Base-by-base conservation (phyloP, 2,329 filamentous ascomycete species). In the Pseudogymnoascus sp. region DNA sequence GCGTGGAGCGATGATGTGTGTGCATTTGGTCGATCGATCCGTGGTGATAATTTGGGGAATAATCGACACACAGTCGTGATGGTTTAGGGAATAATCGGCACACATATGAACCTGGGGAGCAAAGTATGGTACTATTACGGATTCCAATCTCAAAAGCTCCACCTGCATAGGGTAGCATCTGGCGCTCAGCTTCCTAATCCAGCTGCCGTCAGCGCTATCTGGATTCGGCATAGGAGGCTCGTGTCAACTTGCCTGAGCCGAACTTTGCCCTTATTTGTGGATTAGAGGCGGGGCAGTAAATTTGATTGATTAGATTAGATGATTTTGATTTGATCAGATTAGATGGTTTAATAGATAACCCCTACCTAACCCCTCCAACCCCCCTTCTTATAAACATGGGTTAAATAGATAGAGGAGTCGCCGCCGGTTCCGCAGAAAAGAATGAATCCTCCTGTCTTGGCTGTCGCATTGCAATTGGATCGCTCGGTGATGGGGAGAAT, bases 321-420 rank as follows among this genome's bases (percentile, higher is more conserved):
- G 44, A 33, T 54, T 31, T 54, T 17, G 44, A 54, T 54, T 54
- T 54, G 44, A 54, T 54, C 44, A 54, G 44, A 54, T 54, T 54
- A 54, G 44, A 54, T 54, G 17, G 17, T 17, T 17, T 17, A 17
- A 17, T 11, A 33, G 9, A 15, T 3, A 15, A 17, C 26, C 44
- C 44, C 13, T 26, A 15, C 41, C 8, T 13, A 9, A 6, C 26
- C 15, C 44, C 44, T 54, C 24, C n/a, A 37, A n/a, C 0, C 26
- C 44, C 44, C 44, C 2, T 2, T 24, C n/a, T 11, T 31, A 31
- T 17, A 33, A 17, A 11, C 31, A 17, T 10, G 26, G 17, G 17
- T 8, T 15, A 2, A 31, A 31, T 26, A 54, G 5, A 3, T 9
- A 31, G 44, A 54, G 1, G n/a, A n/a, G 29, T 33, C 26, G 26